These are phyloP conservation scores for Solanum medicagineum DNA, from an alignment of 257 asterid genomes.

Conservation along the genomic window DNA sequence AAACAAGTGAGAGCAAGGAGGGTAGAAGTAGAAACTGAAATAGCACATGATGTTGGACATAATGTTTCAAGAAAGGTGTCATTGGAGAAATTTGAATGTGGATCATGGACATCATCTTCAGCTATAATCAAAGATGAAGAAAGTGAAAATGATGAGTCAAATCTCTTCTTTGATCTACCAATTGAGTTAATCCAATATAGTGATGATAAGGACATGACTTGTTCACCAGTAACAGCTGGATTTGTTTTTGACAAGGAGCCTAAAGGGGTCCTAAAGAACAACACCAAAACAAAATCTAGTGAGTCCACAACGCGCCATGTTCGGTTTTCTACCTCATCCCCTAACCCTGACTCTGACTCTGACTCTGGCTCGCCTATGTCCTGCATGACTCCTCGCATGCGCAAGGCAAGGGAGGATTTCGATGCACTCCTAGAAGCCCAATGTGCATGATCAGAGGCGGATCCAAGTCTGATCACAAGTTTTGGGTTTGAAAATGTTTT, in stretches of 20 bases:
- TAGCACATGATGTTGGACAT: not conserved
- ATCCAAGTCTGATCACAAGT: not conserved
- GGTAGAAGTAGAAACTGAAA: constrained; percentile 2
- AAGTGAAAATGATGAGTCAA: constrained; percentile 23
- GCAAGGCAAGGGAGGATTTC: constrained; percentile 50
- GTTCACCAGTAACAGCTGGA: constrained; percentile 51
- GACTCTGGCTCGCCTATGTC: constrained; percentile 24
- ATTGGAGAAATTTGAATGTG: constrained; percentile 76
- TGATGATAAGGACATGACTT: constrained; percentile 23
- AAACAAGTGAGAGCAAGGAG: constrained; percentile 33
- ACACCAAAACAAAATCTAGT: constrained; percentile 6
- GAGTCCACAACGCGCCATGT: constrained; percentile 45
- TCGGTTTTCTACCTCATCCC: constrained; percentile 46
- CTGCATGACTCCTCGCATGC: constrained; percentile 37
- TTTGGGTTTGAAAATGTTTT: not conserved
- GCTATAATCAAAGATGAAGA: constrained; percentile 26
- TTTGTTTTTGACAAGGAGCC: constrained; percentile 54
- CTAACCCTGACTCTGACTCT: constrained; percentile 15
- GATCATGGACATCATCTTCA: constrained; percentile 55
- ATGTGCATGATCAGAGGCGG: constrained; percentile 11
- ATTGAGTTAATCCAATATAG: constrained; percentile 54
- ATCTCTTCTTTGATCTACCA: constrained; percentile 70
- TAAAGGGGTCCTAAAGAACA: constrained; percentile 52
- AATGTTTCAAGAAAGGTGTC: constrained; percentile 50
- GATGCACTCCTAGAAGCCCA: constrained; percentile 64